A percentile compares a stretch with the other conserved stretches of the same genome.
Conservation (phyloP, 352 stramenopile species). For the Phytophthora uliginosa region DNA sequence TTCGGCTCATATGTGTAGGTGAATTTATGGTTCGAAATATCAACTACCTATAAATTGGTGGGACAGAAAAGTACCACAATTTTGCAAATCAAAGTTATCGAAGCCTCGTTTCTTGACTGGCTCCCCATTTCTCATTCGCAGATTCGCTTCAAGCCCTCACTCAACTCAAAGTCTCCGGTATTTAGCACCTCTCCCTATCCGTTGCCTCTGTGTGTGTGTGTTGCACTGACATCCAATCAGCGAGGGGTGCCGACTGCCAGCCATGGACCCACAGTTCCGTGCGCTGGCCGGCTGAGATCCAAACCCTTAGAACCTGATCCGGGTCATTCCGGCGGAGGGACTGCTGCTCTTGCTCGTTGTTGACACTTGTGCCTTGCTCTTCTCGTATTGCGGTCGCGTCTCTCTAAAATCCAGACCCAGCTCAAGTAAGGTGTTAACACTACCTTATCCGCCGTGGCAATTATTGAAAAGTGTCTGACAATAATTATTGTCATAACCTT, state of each 20-base stretch:
- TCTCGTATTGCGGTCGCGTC: not conserved
- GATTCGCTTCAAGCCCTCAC: conserved; percentile 2
- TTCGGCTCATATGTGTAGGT: too few relatives aligned
- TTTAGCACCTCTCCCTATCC: conserved; percentile 3
- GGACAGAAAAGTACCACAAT: too few relatives aligned
- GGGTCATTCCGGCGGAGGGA: conserved; percentile 56
- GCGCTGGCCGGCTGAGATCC: conserved; percentile 48
- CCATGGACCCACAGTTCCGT: conserved; percentile 36
- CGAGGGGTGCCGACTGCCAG: conserved; percentile 52
- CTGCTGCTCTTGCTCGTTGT: conserved; percentile 32
- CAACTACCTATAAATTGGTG: too few relatives aligned
- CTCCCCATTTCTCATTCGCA: conserved; percentile 1
- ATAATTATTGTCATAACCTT: not conserved
- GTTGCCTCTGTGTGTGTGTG: not conserved
- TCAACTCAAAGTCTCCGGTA: conserved; percentile 8
- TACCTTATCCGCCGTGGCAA: not conserved
- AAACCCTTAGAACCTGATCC: conserved; percentile 61
- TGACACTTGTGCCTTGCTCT: conserved; percentile 22
- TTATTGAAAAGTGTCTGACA: not conserved
- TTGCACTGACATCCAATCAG: conserved; percentile 41
- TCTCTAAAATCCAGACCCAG: not conserved
- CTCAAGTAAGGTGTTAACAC: not conserved
- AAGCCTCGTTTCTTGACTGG: not conserved
- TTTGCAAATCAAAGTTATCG: not conserved
- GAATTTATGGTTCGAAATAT: too few relatives aligned